phyloP scores from a whole-genome alignment of 2,329 filamentous ascomycete genomes.

The Colletotrichum simmondsii region DNA sequence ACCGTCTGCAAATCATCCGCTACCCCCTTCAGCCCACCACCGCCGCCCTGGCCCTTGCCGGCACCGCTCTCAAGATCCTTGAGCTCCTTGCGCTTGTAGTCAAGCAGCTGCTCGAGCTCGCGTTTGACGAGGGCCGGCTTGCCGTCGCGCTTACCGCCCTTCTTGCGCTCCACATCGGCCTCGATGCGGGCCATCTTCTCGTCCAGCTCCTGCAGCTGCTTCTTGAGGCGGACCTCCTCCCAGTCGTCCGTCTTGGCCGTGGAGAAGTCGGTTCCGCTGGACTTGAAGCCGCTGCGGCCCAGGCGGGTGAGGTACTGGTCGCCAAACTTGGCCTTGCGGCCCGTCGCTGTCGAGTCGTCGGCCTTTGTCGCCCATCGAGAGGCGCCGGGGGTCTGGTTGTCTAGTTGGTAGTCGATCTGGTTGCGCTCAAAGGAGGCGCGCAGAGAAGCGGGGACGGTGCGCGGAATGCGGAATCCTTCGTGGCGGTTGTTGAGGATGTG shows the following conservation, averaged over 20 bases:
- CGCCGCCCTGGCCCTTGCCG: slow-evolving; percentile 73
- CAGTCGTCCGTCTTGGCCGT: slow-evolving; percentile 90
- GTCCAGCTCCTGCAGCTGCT: slow-evolving; percentile 90
- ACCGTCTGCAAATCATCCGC: slow-evolving; percentile 89
- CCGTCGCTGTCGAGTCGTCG: slow-evolving; percentile 83
- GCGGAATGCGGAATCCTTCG: slow-evolving; percentile 93
- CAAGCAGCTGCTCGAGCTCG: slow-evolving; percentile 91
- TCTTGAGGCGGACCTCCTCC: slow-evolving; percentile 96
- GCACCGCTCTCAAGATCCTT: slow-evolving; percentile 79
- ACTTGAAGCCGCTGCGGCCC: slow-evolving; percentile 83
- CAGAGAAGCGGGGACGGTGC: slow-evolving; percentile 90
- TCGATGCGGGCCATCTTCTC: slow-evolving; percentile 88
- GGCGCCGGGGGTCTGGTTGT: slow-evolving; percentile 73
- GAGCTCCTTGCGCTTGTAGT: slow-evolving; percentile 89
- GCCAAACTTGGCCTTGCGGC: slow-evolving; percentile 96
- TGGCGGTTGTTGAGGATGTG: slow-evolving; percentile 97
- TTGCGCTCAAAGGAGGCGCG: slow-evolving; percentile 93
- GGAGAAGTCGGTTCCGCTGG: slow-evolving; percentile 90
- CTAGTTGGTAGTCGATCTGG: slow-evolving; percentile 95
- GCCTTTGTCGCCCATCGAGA: slow-evolving; percentile 83
- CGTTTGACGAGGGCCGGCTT: slow-evolving; percentile 94
- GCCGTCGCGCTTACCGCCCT: slow-evolving; percentile 74
- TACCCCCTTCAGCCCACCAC: slow-evolving; percentile 77
- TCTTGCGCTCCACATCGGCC: slow-evolving; percentile 73
- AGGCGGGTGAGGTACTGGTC: slow-evolving; percentile 95